A percentile compares a stretch with the other conserved stretches of the same genome.
These are phyloP conservation scores for Pseudocercospora crystallina DNA, from an alignment of 2,329 filamentous ascomycete genomes.

Conservation along the genomic window DNA sequence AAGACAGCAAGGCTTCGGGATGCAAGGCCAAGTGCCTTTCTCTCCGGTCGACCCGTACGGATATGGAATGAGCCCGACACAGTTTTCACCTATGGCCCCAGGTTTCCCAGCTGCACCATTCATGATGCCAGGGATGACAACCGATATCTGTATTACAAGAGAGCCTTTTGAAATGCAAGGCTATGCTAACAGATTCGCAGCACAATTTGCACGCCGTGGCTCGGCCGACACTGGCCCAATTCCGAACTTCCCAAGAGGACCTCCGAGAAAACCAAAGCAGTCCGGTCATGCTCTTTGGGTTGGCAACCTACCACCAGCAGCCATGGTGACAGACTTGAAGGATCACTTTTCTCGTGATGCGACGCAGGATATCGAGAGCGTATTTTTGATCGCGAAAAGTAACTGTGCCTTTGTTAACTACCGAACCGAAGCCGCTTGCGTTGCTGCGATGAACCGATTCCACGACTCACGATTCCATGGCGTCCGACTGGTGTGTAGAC, in stretches of 20 bases:
- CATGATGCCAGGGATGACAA: slow-evolving; percentile 19
- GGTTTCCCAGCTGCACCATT: slow-evolving; percentile 21
- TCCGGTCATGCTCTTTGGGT: slow-evolving; percentile 93
- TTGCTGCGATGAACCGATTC: slow-evolving; percentile 75
- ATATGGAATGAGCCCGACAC: slow-evolving; percentile 23
- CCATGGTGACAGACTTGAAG: slow-evolving; percentile 79
- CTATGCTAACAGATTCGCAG: slow-evolving; percentile 14
- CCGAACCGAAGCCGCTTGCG: slow-evolving; percentile 73
- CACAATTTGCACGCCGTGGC: slow-evolving; percentile 21
- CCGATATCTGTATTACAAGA: slow-evolving; percentile 17
- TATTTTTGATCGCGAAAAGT: slow-evolving; percentile 94
- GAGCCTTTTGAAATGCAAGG: not conserved
- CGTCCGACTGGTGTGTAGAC: slow-evolving; percentile 78
- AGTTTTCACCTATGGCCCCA: slow-evolving; percentile 26
- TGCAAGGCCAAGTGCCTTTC: slow-evolving; percentile 24
- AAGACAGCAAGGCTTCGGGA: slow-evolving; percentile 18
- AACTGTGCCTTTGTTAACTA: slow-evolving; percentile 98
- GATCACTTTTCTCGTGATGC: slow-evolving; percentile 84
- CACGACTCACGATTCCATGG: slow-evolving; percentile 89
- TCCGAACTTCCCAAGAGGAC: slow-evolving; percentile 54
- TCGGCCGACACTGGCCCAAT: slow-evolving; percentile 29
- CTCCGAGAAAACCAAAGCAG: slow-evolving; percentile 65
- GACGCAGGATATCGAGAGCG: slow-evolving; percentile 72
- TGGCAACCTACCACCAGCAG: slow-evolving; percentile 84
- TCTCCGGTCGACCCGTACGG: slow-evolving; percentile 27